Conservation (phyloP, 2,329 filamentous ascomycete species). For the Xylariales sp. region DNA sequence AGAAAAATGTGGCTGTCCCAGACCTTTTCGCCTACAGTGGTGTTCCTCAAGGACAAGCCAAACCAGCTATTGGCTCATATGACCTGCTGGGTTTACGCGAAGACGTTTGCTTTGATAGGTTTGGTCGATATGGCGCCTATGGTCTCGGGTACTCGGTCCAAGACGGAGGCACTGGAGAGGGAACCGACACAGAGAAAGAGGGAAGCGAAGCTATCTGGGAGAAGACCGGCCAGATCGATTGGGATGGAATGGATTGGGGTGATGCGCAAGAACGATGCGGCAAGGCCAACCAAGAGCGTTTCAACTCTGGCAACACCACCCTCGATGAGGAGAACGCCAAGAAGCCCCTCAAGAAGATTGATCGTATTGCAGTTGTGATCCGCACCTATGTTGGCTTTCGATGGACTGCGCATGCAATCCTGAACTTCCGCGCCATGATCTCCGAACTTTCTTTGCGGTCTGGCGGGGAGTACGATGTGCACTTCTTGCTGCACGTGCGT, state of each 20-base stretch:
- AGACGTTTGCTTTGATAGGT: constrained; percentile 84
- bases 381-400: constrained; percentile 76
- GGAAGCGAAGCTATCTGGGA: constrained; percentile 60
- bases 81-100: constrained; percentile 67
- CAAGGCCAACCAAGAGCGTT: constrained; percentile 60
- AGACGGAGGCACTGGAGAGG: constrained; percentile 67
- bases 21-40: constrained; percentile 66
- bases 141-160: constrained; percentile 75
- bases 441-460: constrained; percentile 73
- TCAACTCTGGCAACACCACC: constrained; percentile 36
- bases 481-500: constrained; percentile 82
- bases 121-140: constrained; percentile 79
- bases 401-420: constrained; percentile 72
- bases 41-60: constrained; percentile 71
- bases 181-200: constrained; percentile 67
- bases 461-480: constrained; percentile 76
- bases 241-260: constrained; percentile 51
- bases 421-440: constrained; percentile 79
- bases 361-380: constrained; percentile 71
- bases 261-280: constrained; percentile 50
- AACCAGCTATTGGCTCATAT: constrained; percentile 74
- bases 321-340: constrained; percentile 20
- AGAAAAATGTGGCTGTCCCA: constrained; percentile 52
- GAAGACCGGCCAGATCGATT: constrained; percentile 51
- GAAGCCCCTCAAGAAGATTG: constrained; percentile 32